Evolutionary conservation across 495 filamentous ascomycete species (phyloP).

Genomic region (Opeltia flavorubescens): DNA sequence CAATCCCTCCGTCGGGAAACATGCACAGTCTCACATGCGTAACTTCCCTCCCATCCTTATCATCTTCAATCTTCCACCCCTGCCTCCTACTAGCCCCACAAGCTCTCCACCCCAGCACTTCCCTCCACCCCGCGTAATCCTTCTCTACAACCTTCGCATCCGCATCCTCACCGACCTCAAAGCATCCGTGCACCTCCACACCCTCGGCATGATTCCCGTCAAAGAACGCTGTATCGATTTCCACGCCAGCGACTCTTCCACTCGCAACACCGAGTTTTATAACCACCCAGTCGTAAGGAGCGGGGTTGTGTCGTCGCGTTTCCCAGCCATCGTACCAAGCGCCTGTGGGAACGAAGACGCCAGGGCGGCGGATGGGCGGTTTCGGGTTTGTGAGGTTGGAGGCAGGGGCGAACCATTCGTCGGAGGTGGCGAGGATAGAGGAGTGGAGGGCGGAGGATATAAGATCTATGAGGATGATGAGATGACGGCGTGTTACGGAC

Average conservation of each 20-base stretch:
- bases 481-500: no score
- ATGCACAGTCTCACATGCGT: constrained; percentile 79
- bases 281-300: constrained; percentile 72
- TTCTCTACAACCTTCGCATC: constrained; percentile 45
- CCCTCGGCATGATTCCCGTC: constrained; percentile 76
- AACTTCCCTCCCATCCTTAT: constrained; percentile 38
- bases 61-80: constrained; percentile 53
- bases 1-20: constrained; percentile 93
- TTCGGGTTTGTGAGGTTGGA: constrained; percentile 64
- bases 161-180: constrained; percentile 36
- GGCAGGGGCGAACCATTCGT: constrained; percentile 83
- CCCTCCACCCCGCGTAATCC: constrained; percentile 50
- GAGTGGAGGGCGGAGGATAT: constrained; percentile 61
- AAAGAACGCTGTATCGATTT: constrained; percentile 81
- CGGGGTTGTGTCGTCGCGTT: constrained; percentile 70
- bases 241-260: constrained; percentile 62
- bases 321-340: constrained; percentile 98
- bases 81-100: constrained; percentile 68
- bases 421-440: constrained; percentile 59
- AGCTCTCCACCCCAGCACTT: constrained; percentile 52
- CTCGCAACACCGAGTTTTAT: constrained; percentile 67
- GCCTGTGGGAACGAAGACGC: constrained; percentile 71
- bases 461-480: constrained; percentile 49
- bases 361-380: constrained; percentile 59
- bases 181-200: constrained; percentile 68